Percentiles rank a stretch among this genome's conserved stretches.
Conservation (phyloP, 768 basidiomycete species). For the Lyophyllum shimeji region DNA sequence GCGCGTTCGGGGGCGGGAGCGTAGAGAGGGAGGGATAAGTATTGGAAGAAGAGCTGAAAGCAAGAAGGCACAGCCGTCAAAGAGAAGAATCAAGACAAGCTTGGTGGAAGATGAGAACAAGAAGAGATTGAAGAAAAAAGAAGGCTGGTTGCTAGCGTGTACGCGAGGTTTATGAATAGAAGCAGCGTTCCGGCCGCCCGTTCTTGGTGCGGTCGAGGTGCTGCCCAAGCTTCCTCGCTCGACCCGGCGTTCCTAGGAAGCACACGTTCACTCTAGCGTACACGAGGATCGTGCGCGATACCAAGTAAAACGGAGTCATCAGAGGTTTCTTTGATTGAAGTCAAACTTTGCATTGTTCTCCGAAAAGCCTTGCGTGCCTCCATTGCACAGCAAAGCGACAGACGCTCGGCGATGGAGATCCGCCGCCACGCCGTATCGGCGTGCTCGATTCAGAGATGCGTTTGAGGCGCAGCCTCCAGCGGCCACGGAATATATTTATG, state of each 20-base stretch:
- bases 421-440: neutral
- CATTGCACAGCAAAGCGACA: neutral
- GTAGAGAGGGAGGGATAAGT: constrained; percentile 11
- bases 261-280: constrained; percentile 2
- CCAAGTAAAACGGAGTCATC: neutral
- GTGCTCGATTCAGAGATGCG: neutral
- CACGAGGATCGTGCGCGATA: constrained; percentile 16
- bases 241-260: neutral
- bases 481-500: neutral
- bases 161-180: constrained; percentile 20
- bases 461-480: neutral
- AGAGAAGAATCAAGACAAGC: constrained; percentile 13
- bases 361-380: neutral
- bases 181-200: constrained; percentile 23
- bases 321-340: neutral
- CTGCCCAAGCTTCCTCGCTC: neutral
- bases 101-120: constrained; percentile 9
- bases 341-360: constrained; percentile 9
- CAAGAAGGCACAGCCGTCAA: constrained; percentile 24
- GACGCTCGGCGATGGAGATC: neutral
- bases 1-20: constrained; percentile 2
- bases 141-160: constrained; percentile 4
- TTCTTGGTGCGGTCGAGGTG: constrained; percentile 19
- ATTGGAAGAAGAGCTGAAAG: constrained; percentile 17
- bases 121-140: constrained; percentile 12